These are phyloP conservation scores for Scheffersomyces coipomensis DNA, from an alignment of 805 yeast genomes.

Conservation along the genomic window DNA sequence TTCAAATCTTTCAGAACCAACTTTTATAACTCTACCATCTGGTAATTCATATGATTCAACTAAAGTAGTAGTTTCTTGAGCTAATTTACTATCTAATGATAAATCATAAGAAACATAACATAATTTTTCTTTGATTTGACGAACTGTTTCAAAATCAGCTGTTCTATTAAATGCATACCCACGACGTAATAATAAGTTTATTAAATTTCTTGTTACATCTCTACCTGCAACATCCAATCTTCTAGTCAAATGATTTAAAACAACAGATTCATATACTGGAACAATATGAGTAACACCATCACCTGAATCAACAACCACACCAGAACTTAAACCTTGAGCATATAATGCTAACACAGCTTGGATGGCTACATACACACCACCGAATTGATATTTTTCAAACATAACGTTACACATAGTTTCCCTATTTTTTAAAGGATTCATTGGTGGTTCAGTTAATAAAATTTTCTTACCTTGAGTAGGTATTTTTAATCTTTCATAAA, in stretches of 20 bases:
- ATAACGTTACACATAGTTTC: constrained; percentile 89
- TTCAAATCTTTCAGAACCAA: constrained; percentile 93
- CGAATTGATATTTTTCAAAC: constrained; percentile 88
- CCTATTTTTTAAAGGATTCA: constrained; percentile 90
- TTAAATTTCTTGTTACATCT: constrained; percentile 95
- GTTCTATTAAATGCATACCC: constrained; percentile 98
- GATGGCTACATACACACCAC: constrained; percentile 92
- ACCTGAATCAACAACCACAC: constrained; percentile 98
- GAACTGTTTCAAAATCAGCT: constrained; percentile 97
- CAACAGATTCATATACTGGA: constrained; percentile 96
- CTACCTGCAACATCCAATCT: constrained; percentile 97
- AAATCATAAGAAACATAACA: constrained; percentile 95
- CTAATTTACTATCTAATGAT: constrained; percentile 80
- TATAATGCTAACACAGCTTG: constrained; percentile 98
- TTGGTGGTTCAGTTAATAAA: constrained; percentile 93
- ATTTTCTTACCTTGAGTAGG: constrained; percentile 75
- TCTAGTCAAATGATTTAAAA: constrained; percentile 88
- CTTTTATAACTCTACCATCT: constrained; percentile 91
- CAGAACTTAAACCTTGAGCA: constrained; percentile 95
- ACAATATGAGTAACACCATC: constrained; percentile 99
- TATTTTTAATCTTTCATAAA: constrained; percentile 83
- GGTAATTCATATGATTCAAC: constrained; percentile 93
- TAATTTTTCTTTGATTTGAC: constrained; percentile 94
- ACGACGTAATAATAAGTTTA: constrained; percentile 85
- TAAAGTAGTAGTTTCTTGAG: constrained; percentile 92